Conservation (phyloP, 306 rosid species). For the Acacia acuminata region DNA sequence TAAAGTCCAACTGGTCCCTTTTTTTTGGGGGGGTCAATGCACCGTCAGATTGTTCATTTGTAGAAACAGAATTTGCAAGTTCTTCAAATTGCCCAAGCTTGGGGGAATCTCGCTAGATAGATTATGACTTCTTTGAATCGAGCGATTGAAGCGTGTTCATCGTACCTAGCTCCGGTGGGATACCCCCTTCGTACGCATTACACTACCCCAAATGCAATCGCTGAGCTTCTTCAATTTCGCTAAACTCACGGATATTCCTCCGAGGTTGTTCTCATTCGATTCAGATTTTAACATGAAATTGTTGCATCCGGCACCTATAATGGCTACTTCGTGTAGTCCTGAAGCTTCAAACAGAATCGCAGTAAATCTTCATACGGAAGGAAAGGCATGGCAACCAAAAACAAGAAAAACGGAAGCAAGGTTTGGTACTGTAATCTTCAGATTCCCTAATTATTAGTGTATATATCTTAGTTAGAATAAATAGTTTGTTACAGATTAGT, state of each 20-base stretch:
- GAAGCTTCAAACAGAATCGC: neutral
- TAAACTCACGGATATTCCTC: slow-evolving; percentile 66
- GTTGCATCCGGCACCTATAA: neutral
- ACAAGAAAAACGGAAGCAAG: neutral
- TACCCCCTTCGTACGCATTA: slow-evolving; percentile 63
- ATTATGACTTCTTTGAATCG: slow-evolving; percentile 50
- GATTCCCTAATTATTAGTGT: too few relatives aligned
- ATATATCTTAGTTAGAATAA: too few relatives aligned
- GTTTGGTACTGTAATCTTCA: neutral
- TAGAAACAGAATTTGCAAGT: too few relatives aligned
- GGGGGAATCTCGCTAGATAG: too few relatives aligned
- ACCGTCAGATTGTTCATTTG: too few relatives aligned
- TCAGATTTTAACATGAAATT: neutral
- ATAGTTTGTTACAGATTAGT: too few relatives aligned
- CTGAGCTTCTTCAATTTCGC: slow-evolving; percentile 47
- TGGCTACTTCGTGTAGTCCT: neutral
- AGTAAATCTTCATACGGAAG: too few relatives aligned
- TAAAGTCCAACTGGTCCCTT: too few relatives aligned
- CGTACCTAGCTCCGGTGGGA: slow-evolving; percentile 70
- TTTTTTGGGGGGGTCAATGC: too few relatives aligned
- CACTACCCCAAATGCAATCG: slow-evolving; percentile 53
- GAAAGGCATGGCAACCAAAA: neutral
- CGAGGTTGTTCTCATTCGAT: slow-evolving; percentile 41
- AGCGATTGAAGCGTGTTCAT: slow-evolving; percentile 48
- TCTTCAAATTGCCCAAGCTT: too few relatives aligned